Evolutionary conservation across 2,329 filamentous ascomycete species (phyloP).

Genomic region (Epichloe aotearoae): DNA sequence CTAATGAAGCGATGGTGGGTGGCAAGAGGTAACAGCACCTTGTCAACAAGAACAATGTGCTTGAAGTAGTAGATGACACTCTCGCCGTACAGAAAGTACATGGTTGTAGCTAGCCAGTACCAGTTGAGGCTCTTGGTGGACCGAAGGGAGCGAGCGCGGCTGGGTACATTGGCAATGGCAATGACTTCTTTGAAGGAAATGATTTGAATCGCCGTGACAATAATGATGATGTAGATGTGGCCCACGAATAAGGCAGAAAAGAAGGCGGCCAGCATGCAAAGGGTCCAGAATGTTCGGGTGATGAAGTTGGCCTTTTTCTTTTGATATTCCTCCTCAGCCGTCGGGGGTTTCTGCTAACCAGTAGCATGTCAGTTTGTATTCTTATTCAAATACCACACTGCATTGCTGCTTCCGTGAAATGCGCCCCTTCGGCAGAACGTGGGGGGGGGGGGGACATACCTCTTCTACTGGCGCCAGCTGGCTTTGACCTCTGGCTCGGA

Average conservation of each 20-base stretch:
- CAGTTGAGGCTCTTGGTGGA: constrained; percentile 96
- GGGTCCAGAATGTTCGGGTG: constrained; percentile 91
- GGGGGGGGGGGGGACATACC: constrained; percentile 12
- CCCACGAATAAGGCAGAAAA: constrained; percentile 88
- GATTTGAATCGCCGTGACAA: constrained; percentile 89
- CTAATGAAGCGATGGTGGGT: constrained; percentile 98
- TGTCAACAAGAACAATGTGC: constrained; percentile 91
- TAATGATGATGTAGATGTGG: constrained; percentile 90
- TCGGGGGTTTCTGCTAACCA: constrained; percentile 26
- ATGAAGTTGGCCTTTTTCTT: constrained; percentile 99
- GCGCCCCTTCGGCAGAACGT: neutral
- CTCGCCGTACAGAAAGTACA: constrained; percentile 99
- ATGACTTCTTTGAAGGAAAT: constrained; percentile 99
- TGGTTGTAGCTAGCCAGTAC: constrained; percentile 97
- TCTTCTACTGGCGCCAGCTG: constrained; percentile 23
- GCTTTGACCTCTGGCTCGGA: constrained; percentile 14
- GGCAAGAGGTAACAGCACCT: constrained; percentile 79
- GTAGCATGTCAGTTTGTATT: neutral
- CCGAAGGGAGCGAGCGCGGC: constrained; percentile 74
- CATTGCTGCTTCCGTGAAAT: neutral
- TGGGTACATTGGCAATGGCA: constrained; percentile 89
- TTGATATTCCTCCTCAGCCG: constrained; percentile 59
- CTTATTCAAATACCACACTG: neutral
- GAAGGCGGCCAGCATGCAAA: constrained; percentile 93
- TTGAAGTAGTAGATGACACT: constrained; percentile 99